Base-by-base conservation (phyloP, 768 basidiomycete species). In the Tylopilus plumbeoviolaceoides region DNA sequence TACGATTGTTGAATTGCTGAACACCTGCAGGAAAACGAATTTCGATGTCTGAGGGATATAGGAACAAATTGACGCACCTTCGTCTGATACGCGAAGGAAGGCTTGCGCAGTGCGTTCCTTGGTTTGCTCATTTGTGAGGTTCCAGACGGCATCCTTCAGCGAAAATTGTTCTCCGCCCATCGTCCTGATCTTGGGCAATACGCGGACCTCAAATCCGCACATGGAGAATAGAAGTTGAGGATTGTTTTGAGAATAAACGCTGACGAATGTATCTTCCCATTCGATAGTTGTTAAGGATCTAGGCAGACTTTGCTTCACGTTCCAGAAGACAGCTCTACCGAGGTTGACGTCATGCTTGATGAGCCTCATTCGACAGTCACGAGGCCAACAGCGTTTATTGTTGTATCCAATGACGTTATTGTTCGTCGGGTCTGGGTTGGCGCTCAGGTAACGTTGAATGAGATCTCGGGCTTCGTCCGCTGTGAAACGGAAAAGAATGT, bases 321-420 rank as follows among this genome's bases (percentile, higher is more conserved):
- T 98, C 97, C 95, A 99, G 74, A 97, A 98, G 9, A 98, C 97
- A 2, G 97, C 97, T 56, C 97, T 83, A 20, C 95, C 97, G 42
- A 99, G 78, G 71, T 99, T 98, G 72, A 98, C 97, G 67, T 99
- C 97, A 70, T 99, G 97, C 73, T 99, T 99, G 78, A 97, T 95
- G 52, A 99, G 79, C 31, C 97, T 79, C 97, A 99, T 99, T 54
- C 97, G 87, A 70, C 97, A 99, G 72, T 99, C 97, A 59, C 95
- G 82, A 35, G 97, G 97, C 97, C 97, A 99, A 74, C 97, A 98
- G 46, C 93, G 87, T 72, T 95, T 97, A 78, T 98, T 98, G 75
- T 98, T 98, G 72, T 98, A 99, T 1, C 95, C 97, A 57, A 98
- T 95, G 57, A 98, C 91, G 64, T 98, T 98, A 74, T 98, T 97